These are phyloP conservation scores for Mycena citricolor DNA, from an alignment of 1,284 basidiomycete species.

Conservation along the genomic window DNA sequence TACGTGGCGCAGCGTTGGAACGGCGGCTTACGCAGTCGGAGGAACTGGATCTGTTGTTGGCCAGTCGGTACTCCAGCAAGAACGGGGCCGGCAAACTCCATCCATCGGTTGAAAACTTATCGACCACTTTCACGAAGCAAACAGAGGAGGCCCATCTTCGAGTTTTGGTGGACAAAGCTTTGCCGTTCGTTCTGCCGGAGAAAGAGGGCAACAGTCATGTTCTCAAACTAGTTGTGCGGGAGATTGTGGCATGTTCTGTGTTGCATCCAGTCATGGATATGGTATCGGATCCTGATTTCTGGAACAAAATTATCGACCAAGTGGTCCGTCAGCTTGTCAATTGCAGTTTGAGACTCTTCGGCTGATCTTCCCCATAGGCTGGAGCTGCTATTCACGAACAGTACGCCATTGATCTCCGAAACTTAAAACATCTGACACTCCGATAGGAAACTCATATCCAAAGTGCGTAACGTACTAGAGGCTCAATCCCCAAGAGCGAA, in stretches of 20 bases:
- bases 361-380: slow-evolving; percentile 49
- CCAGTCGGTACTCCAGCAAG: slow-evolving; percentile 65
- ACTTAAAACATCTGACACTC: slow-evolving; percentile 11
- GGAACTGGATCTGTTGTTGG: slow-evolving; percentile 82
- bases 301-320: slow-evolving; percentile 92
- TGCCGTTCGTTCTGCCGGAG: slow-evolving; percentile 75
- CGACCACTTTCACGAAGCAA: slow-evolving; percentile 85
- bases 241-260: slow-evolving; percentile 82
- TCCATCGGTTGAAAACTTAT: slow-evolving; percentile 80
- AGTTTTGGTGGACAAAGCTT: slow-evolving; percentile 63
- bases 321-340: slow-evolving; percentile 61
- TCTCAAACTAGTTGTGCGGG: slow-evolving; percentile 73
- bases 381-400: slow-evolving; percentile 89
- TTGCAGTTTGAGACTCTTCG: slow-evolving; percentile 1
- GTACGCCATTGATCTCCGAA: slow-evolving; percentile 43
- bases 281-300: slow-evolving; percentile 93
- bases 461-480: slow-evolving; percentile 81
- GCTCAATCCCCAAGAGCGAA: slow-evolving; percentile 66
- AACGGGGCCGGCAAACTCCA: slow-evolving; percentile 67
- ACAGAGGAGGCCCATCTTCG: slow-evolving; percentile 86
- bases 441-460: slow-evolving; percentile 74
- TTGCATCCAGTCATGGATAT: slow-evolving; percentile 89
- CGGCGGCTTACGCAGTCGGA: slow-evolving; percentile 81
- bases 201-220: slow-evolving; percentile 72
- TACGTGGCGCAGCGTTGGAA: slow-evolving; percentile 74